Conservation (phyloP, 2,329 filamentous ascomycete species). For the Aureobasidium mangrovei region DNA sequence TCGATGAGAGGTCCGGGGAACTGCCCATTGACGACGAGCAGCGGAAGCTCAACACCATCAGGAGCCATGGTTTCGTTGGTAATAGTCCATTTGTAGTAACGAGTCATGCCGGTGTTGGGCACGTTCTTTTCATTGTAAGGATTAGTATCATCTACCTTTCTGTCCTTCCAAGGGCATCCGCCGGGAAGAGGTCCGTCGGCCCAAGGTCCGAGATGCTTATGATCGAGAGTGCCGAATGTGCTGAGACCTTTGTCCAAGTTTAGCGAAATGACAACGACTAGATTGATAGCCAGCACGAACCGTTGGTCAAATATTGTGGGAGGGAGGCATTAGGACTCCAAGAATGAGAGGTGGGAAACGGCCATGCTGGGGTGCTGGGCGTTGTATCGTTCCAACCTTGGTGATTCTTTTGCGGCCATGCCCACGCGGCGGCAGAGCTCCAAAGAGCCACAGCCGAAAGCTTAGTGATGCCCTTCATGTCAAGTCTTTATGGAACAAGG, state of each 20-base stretch:
- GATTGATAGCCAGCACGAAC: not conserved
- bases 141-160: slow-evolving; percentile 13
- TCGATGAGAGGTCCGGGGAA: slow-evolving; percentile 29
- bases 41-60: slow-evolving; percentile 15
- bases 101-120: slow-evolving; percentile 17
- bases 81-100: slow-evolving; percentile 16
- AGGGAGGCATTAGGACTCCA: not conserved
- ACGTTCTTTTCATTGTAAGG: slow-evolving; percentile 14
- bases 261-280: too few species aligned
- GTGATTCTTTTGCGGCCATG: not conserved
- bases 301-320: slow-evolving; percentile 9
- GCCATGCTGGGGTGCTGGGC: not conserved
- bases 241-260: not conserved
- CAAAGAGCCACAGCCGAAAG: slow-evolving; percentile 2
- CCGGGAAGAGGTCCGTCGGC: slow-evolving; percentile 15
- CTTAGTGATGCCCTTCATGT: slow-evolving; percentile 1
- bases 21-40: slow-evolving; percentile 26
- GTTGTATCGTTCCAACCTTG: not conserved
- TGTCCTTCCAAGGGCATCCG: slow-evolving; percentile 15
- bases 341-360: not conserved
- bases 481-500: not conserved
- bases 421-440: not conserved
- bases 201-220: slow-evolving; percentile 1
- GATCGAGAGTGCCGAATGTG: slow-evolving; percentile 9
- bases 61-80: slow-evolving; percentile 16